These are phyloP conservation scores for Rubroshorea leprosula DNA, from an alignment of 345 rosid genomes.

Conservation along the genomic window DNA sequence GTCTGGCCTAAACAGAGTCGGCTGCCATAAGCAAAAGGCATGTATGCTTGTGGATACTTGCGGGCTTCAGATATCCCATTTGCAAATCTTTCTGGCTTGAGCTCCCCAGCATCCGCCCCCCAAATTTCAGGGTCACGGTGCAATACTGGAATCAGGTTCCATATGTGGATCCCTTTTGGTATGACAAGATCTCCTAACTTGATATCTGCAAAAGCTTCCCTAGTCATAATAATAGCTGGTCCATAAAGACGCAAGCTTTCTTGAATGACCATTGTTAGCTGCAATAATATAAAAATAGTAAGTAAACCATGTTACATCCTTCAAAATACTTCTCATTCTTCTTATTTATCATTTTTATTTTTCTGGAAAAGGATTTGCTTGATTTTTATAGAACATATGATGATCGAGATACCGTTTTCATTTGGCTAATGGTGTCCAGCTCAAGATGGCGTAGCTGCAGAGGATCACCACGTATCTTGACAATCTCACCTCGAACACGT, in stretches of 20 bases:
- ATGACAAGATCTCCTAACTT: slow-evolving; percentile 25
- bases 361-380: too few species aligned
- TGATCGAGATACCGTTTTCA: slow-evolving; percentile 28
- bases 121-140: slow-evolving; percentile 25
- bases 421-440: slow-evolving; percentile 17
- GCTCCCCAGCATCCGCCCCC: slow-evolving; percentile 38
- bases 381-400: too few species aligned
- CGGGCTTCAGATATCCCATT: slow-evolving; percentile 32
- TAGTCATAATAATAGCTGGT: slow-evolving; percentile 8
- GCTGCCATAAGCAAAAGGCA: slow-evolving; percentile 33
- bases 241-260: slow-evolving; percentile 26
- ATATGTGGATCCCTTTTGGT: slow-evolving; percentile 27
- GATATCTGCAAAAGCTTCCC: slow-evolving; percentile 19
- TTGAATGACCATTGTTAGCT: slow-evolving; percentile 26
- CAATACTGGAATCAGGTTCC: slow-evolving; percentile 2
- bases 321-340: too few species aligned
- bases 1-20: slow-evolving; percentile 32
- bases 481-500: slow-evolving; percentile 23
- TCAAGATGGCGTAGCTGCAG: slow-evolving; percentile 10
- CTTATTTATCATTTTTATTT: too few species aligned
- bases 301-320: too few species aligned
- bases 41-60: slow-evolving; percentile 28
- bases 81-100: slow-evolving; percentile 41
- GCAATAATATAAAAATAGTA: background rate
- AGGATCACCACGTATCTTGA: slow-evolving; percentile 5